Conservation (phyloP, 1,284 basidiomycete genomes). For the Cutaneotrichosporon curvatum region DNA sequence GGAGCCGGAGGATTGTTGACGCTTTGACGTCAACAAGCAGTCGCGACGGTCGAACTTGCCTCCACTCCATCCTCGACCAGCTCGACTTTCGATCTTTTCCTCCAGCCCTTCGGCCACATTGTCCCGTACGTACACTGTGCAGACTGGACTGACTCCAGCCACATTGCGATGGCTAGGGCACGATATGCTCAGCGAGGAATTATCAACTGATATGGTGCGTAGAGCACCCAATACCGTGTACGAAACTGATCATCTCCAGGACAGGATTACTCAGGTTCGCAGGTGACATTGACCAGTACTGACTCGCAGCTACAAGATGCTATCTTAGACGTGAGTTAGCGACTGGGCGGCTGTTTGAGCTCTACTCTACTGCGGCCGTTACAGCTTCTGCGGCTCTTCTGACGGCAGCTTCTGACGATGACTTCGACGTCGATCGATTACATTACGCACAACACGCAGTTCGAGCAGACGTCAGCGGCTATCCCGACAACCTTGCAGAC, state of each 20-base stretch:
- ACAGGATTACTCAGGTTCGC: slow-evolving; percentile 44
- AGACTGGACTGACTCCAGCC: slow-evolving; percentile 1
- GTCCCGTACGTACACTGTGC: slow-evolving; percentile 2
- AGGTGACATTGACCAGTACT: neutral
- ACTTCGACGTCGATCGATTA: slow-evolving; percentile 44
- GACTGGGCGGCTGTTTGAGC: neutral
- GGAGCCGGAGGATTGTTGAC: too few relatives aligned
- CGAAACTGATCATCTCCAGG: slow-evolving; percentile 22
- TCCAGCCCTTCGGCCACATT: slow-evolving; percentile 1
- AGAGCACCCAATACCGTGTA: neutral
- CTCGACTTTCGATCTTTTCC: neutral
- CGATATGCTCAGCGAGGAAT: slow-evolving; percentile 45
- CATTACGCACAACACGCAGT: slow-evolving; percentile 41
- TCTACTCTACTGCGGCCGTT: neutral
- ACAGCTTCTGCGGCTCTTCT: too few relatives aligned
- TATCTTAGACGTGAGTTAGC: slow-evolving; percentile 38
- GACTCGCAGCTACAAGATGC: slow-evolving; percentile 43
- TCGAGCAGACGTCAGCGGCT: slow-evolving; percentile 36
- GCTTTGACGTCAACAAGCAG: too few relatives aligned
- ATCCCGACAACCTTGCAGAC: slow-evolving; percentile 37
- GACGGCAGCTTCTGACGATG: slow-evolving; percentile 39
- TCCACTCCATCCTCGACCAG: slow-evolving; percentile 1
- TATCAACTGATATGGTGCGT: slow-evolving; percentile 45
- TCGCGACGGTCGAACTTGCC: neutral
- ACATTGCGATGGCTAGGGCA: slow-evolving; percentile 19